Conservation (phyloP, 345 rosid genomes). For the Boechera stricta region DNA sequence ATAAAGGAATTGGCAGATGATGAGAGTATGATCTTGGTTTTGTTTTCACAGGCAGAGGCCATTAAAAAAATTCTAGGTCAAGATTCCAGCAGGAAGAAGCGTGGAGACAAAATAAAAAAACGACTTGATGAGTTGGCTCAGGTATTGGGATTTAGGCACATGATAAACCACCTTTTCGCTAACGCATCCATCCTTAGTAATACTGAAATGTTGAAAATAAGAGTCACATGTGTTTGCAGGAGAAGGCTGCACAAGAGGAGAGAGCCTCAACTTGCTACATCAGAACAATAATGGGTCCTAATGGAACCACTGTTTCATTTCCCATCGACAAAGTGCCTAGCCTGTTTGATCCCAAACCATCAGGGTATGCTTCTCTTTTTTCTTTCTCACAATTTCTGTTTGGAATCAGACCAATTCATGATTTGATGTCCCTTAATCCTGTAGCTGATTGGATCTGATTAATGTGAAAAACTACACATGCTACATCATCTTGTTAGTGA, state of each 20-base stretch:
- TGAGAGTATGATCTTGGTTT: constrained; percentile 21
- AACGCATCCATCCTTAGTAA: constrained; percentile 10
- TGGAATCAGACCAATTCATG: constrained; percentile 12
- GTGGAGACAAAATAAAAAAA: constrained; percentile 78
- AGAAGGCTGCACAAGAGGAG: constrained; percentile 69
- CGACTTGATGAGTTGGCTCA: constrained; percentile 85
- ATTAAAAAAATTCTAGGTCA: constrained; percentile 94
- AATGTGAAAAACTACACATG: background rate
- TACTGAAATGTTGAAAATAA: constrained; percentile 18
- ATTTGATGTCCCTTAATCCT: constrained; percentile 2
- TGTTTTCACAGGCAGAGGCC: constrained; percentile 75
- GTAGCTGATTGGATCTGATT: constrained; percentile 11
- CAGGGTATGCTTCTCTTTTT: constrained; percentile 50
- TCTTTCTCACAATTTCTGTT: background rate
- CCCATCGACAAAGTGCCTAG: constrained; percentile 83
- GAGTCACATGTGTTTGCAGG: constrained; percentile 50
- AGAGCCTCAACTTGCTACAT: constrained; percentile 56
- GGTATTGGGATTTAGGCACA: constrained; percentile 49
- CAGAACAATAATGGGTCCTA: constrained; percentile 73
- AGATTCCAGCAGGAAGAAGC: constrained; percentile 89
- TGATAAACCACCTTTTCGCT: constrained; percentile 9
- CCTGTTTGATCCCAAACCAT: constrained; percentile 65
- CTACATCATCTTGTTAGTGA: constrained; percentile 12
- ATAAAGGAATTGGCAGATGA: constrained; percentile 3
- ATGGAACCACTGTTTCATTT: constrained; percentile 80